A percentile compares a stretch with the other conserved stretches of the same genome.
These are phyloP conservation scores for Tuber magnatum DNA, from an alignment of 495 filamentous ascomycete genomes.

Conservation along the genomic window DNA sequence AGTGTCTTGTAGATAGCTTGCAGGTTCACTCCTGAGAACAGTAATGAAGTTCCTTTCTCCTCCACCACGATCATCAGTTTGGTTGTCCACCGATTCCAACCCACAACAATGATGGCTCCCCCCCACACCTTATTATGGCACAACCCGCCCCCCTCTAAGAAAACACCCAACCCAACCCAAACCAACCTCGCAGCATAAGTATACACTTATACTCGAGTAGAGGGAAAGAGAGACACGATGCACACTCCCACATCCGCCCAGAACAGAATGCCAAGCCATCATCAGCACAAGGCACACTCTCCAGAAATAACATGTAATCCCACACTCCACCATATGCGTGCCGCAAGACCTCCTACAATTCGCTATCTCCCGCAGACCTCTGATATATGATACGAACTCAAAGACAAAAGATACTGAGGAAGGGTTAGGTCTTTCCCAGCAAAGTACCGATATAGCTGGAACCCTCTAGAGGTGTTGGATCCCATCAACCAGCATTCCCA, in stretches of 20 bases:
- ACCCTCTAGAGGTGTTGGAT: neutral
- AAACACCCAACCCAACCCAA: too few species aligned
- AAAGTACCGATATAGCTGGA: neutral
- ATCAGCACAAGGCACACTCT: neutral
- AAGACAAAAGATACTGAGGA: neutral
- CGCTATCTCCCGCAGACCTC: neutral
- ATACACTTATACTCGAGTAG: too few species aligned
- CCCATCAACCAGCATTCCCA: neutral
- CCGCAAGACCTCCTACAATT: neutral
- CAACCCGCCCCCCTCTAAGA: too few species aligned
- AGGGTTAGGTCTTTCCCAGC: neutral
- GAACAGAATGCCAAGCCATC: neutral
- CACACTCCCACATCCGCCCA: neutral
- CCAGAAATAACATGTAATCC: neutral
- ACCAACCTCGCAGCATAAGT: too few species aligned
- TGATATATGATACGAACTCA: neutral
- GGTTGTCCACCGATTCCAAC: too few species aligned
- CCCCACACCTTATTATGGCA: too few species aligned
- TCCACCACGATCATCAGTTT: too few species aligned
- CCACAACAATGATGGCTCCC: too few species aligned
- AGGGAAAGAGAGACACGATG: neutral
- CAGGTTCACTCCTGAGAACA: too few species aligned
- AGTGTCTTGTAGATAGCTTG: too few species aligned
- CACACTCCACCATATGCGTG: neutral
- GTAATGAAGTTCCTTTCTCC: too few species aligned